These are phyloP conservation scores for Aspergillus piperis DNA, from an alignment of 2,329 filamentous ascomycete genomes.

Conservation along the genomic window DNA sequence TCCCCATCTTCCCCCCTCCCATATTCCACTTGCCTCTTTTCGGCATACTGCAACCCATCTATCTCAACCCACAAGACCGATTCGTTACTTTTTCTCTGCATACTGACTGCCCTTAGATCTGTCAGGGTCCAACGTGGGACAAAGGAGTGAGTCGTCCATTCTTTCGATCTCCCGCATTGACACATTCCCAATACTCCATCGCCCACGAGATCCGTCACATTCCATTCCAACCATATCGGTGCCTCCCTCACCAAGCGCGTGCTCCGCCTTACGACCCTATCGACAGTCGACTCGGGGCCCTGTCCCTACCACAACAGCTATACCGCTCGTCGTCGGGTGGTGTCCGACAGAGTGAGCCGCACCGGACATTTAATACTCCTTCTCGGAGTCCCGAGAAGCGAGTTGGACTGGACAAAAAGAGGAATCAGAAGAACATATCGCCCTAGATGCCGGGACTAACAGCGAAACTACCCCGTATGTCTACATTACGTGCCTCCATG, in stretches of 20 bases:
- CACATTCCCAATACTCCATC: slow-evolving; percentile 12
- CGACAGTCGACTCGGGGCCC: background rate
- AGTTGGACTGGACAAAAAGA: slow-evolving; percentile 26
- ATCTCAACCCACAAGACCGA: background rate
- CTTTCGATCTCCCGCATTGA: slow-evolving; percentile 14
- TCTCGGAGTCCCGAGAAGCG: slow-evolving; percentile 46
- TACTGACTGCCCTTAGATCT: slow-evolving; percentile 29
- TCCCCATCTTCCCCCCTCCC: slow-evolving; percentile 21
- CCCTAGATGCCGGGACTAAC: slow-evolving; percentile 10
- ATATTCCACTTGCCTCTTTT: slow-evolving; percentile 27
- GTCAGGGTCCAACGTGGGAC: slow-evolving; percentile 20
- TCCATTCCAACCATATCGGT: slow-evolving; percentile 22
- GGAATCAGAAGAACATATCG: slow-evolving; percentile 11
- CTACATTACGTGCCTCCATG: slow-evolving; percentile 28
- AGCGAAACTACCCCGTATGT: slow-evolving; percentile 23
- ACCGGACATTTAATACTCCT: slow-evolving; percentile 30
- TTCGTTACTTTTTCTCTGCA: slow-evolving; percentile 7
- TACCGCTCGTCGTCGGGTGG: background rate
- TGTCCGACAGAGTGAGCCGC: slow-evolving; percentile 12
- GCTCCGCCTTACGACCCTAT: background rate
- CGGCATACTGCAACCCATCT: slow-evolving; percentile 11
- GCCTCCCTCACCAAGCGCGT: slow-evolving; percentile 3
- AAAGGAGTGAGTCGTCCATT: slow-evolving; percentile 18
- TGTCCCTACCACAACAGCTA: background rate
- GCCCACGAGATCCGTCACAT: slow-evolving; percentile 25